Conservation (phyloP, 1,284 basidiomycete genomes). For the Apiotrichum akiyoshidainum region DNA sequence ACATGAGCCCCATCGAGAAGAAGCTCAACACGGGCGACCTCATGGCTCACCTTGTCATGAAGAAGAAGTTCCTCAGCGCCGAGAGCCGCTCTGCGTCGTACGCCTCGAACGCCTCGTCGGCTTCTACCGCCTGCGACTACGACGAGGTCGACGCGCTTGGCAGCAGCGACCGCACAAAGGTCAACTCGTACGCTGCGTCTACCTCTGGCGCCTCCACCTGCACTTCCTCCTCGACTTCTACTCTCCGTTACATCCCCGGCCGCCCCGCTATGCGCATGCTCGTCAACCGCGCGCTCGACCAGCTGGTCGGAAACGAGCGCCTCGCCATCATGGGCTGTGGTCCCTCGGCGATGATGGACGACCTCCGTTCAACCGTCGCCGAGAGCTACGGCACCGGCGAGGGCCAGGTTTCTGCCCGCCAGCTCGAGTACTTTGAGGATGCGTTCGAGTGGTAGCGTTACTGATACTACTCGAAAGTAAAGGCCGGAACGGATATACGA, state of each 20-base stretch:
- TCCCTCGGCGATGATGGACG: constrained; percentile 37
- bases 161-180: neutral
- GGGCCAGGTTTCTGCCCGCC: constrained; percentile 14
- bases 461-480: too few species aligned
- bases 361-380: constrained; percentile 23
- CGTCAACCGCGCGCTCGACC: constrained; percentile 10
- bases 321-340: constrained; percentile 35
- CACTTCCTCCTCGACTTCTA: neutral
- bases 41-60: constrained; percentile 2
- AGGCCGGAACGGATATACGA: neutral
- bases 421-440: constrained; percentile 36
- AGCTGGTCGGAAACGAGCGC: constrained; percentile 16
- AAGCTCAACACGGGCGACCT: neutral
- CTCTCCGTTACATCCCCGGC: constrained; percentile 11
- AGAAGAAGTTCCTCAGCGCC: constrained; percentile 2
- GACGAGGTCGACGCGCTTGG: constrained; percentile 1
- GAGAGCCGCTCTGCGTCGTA: neutral
- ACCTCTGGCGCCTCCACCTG: neutral
- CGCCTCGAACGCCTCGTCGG: neutral
- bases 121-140: neutral
- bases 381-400: constrained; percentile 22
- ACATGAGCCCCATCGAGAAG: too few species aligned
- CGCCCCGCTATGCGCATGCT: constrained; percentile 26
- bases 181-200: neutral
- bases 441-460: constrained; percentile 27